Conservation (phyloP, 148 eudicot genomes). For the Hydrangea macrophylla region DNA sequence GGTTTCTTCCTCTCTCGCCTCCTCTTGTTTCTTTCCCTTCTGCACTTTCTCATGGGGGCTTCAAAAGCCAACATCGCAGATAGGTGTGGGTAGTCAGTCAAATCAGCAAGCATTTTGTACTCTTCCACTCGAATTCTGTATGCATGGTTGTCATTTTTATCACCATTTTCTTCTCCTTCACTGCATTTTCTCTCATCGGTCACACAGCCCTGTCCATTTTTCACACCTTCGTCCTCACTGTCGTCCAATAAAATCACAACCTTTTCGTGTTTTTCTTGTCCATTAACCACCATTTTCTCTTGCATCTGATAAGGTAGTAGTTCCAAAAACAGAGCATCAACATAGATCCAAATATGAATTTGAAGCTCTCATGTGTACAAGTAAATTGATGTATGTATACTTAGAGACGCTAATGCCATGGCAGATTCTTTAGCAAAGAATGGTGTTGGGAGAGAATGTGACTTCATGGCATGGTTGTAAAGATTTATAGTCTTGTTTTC, state of each 20-base stretch:
- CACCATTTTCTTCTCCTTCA: not conserved
- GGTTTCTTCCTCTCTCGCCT: not conserved
- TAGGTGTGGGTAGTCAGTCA: constrained; percentile 1
- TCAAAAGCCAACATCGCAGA: constrained; percentile 2
- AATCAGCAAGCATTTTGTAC: constrained; percentile 5
- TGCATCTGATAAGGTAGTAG: not conserved
- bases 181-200: not conserved
- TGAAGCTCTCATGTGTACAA: not conserved
- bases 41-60: not conserved
- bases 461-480: too few relatives aligned
- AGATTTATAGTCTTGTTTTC: too few relatives aligned
- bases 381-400: too few relatives aligned
- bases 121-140: not conserved
- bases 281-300: not conserved
- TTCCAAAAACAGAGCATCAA: not conserved
- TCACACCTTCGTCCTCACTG: not conserved
- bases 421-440: too few relatives aligned
- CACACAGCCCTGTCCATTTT: not conserved
- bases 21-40: not conserved
- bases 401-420: too few relatives aligned
- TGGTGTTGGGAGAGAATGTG: too few relatives aligned
- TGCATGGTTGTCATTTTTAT: not conserved
- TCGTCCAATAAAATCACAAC: not conserved
- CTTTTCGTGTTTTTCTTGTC: not conserved
- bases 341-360: not conserved